phyloP scores from a whole-genome alignment of 306 rosid genomes.

The Trichosanthes cucumerina region DNA sequence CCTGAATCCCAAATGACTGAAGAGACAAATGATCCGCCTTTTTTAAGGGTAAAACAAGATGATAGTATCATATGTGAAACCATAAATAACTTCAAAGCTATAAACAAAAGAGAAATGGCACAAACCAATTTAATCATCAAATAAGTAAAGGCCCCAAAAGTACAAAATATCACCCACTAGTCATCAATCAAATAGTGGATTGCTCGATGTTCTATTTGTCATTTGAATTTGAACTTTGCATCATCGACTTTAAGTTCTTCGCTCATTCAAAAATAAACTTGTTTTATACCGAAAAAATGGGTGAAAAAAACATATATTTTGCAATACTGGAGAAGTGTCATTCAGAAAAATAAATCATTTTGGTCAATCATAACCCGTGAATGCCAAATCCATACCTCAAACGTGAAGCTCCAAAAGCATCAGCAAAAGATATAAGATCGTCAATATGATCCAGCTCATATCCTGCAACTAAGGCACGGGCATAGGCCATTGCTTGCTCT shows the following conservation, averaged over 20 bases:
- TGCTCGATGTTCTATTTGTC: background rate
- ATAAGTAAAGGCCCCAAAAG: background rate
- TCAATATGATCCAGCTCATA: constrained; percentile 61
- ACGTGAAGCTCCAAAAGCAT: constrained; percentile 94
- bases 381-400: constrained; percentile 46
- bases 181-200: background rate
- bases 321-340: background rate
- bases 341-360: background rate
- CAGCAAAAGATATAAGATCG: constrained; percentile 76
- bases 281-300: background rate
- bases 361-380: background rate
- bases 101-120: background rate
- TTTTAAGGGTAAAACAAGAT: background rate
- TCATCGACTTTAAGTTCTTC: background rate
- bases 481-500: constrained; percentile 99
- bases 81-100: background rate
- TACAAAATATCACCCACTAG: background rate
- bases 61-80: background rate
- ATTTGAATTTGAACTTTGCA: background rate
- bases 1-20: background rate
- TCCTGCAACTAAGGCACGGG: constrained; percentile 92
- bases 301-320: background rate
- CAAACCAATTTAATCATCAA: background rate
- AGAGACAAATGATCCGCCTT: background rate
- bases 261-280: background rate